Base-by-base conservation (phyloP, 2,329 filamentous ascomycete species). In the Ophiostoma fasciatum region DNA sequence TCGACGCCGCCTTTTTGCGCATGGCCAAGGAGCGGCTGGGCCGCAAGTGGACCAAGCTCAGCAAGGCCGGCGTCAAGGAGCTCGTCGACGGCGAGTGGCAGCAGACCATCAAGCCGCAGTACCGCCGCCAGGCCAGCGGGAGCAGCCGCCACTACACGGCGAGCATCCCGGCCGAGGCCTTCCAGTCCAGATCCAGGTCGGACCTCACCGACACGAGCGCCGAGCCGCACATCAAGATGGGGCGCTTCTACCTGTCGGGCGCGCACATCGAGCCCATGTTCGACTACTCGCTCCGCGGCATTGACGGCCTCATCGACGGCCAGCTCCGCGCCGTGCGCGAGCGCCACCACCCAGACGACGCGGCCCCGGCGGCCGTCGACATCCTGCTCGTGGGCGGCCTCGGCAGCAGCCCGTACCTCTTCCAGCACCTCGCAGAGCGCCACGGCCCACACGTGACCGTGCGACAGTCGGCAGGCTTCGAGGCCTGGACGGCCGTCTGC, bases 341-440 rank as follows among this genome's bases (percentile, higher is more conserved):
- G 22, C 37, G 18, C n/a, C 36, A 39, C 31, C 14, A 17, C 6
- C n/a, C n/a, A n/a, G n/a, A n/a, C n/a, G n/a, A n/a, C n/a, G n/a
- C n/a, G n/a, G n/a, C n/a, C n/a, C 35, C 39, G 11, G 21, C 21
- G 13, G 35, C 39, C 13, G 33, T 37, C 9, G 61, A 60, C 12
- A 57, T 67, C 3, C 51, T 68, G 8, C 53, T 68, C 4, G 63
- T 68, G 7, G 64, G 63, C 15, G 64, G 65, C 0, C 68, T 67
- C 35, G 62, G 64, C 2, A 54, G 60, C 21, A 63, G 57, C 17
- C 53, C 52, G n/a, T 64, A 65, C 44, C 52, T 68, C n/a, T 61
- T 60, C 11, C 51, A 54, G 33, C 48, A 56, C 33, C 48, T 55
- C 1, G 50, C 64, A 7, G 45, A 53, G 7, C 36, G 43, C 5